Percentiles rank a stretch among this genome's conserved stretches.
phyloP scores from a whole-genome alignment of 441 rosid species.

The Isatis lusitanica region DNA sequence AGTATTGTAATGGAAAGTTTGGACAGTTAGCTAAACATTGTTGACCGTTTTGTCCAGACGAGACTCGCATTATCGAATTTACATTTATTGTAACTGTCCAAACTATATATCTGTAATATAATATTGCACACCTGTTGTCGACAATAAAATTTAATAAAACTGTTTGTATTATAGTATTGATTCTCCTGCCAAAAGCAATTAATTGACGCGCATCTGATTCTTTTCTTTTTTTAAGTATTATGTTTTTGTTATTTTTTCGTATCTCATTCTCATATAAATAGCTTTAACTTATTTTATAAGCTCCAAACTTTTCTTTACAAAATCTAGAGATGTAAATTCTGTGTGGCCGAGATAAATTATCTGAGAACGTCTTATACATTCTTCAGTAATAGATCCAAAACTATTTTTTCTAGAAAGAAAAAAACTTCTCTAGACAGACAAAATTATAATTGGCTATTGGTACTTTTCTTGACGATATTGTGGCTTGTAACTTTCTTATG shows the following conservation, averaged over 20 bases:
- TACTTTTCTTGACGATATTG: not conserved
- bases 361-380: not conserved
- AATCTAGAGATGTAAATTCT: not conserved
- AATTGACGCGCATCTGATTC: not conserved
- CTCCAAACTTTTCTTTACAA: too few relatives aligned
- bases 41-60: slow-evolving; percentile 16
- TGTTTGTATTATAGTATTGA: not conserved
- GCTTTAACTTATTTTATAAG: too few relatives aligned
- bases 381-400: not conserved
- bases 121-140: not conserved
- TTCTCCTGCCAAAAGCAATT: not conserved
- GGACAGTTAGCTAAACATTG: slow-evolving; percentile 11
- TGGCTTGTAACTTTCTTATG: not conserved
- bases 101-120: too few relatives aligned
- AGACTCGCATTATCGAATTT: not conserved
- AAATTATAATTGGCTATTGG: not conserved
- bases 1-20: not conserved
- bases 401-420: too few relatives aligned
- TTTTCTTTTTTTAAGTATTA: not conserved
- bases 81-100: too few relatives aligned
- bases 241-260: too few relatives aligned
- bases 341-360: not conserved
- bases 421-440: not conserved
- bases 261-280: too few relatives aligned
- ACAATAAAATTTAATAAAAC: not conserved